Conservation (phyloP, 371 early-diverging fungal genomes). For the Syncephalastrum sp. region DNA sequence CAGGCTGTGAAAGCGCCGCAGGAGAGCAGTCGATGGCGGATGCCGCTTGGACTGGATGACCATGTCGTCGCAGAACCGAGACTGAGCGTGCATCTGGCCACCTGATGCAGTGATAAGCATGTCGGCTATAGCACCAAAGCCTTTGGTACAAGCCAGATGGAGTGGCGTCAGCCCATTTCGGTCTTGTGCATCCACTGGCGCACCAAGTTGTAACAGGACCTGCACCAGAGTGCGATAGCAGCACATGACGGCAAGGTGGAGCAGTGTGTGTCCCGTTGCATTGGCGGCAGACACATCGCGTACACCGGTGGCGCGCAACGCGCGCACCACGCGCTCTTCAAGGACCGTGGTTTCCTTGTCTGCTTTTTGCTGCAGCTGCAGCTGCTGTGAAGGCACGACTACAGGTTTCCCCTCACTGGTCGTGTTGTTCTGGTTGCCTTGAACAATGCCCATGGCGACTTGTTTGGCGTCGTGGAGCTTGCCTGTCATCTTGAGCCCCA, state of each 20-base stretch:
- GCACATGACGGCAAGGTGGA: conserved; percentile 34
- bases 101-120: conserved; percentile 48
- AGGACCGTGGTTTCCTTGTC: not conserved
- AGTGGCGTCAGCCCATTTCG: conserved; percentile 36
- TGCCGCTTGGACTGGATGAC: not conserved
- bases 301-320: conserved; percentile 8
- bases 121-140: conserved; percentile 28
- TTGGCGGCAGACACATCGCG: conserved; percentile 18
- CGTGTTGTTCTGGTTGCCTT: conserved; percentile 11
- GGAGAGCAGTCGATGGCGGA: not conserved
- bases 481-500: conserved; percentile 77
- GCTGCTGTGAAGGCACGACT: no score
- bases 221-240: conserved; percentile 17
- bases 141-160: conserved; percentile 30
- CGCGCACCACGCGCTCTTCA: conserved; percentile 12
- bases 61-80: not conserved
- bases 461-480: conserved; percentile 66
- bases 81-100: not conserved
- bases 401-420: no score
- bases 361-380: no score
- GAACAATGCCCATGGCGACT: conserved; percentile 71
- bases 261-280: conserved; percentile 31
- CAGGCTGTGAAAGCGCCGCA: conserved; percentile 22
- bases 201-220: conserved; percentile 11
- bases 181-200: conserved; percentile 20